Base-by-base conservation (phyloP, 2,329 filamentous ascomycete species). In the Penicillium sp. region DNA sequence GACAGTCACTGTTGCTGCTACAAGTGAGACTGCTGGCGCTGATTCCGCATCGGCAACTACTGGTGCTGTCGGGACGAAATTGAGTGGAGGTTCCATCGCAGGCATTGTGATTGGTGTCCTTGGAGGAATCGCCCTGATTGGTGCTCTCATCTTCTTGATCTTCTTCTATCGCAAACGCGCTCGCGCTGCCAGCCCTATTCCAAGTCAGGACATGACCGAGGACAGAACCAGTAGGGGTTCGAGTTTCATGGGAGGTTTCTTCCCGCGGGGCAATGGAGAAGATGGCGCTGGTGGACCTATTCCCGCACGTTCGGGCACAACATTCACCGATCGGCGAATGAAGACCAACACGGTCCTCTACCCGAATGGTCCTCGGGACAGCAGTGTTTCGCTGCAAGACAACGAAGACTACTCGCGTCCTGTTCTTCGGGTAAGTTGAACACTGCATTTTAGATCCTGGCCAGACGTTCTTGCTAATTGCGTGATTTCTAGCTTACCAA, bases 341-440 rank as follows among this genome's bases (percentile, higher is more conserved):
- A 74, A 73, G 51, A 68, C 69, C 40, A 68, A 68, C 52, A 64
- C 67, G 7, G 56, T 64, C 22, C 64, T 74, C 46, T 72, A 71
- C 54, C 63, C 65, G 13, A 64, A 71, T 44, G 70, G 69, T 47
- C 59, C 64, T 43, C 70, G 70, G 31, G 61, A 68, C 39, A 74
- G 72, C 57, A 71, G 68, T 51, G 62, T 73, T 17, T 75, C 72
- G 17, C 66, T 75, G 19, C 71, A 73, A 52, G 72, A 75, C 53
- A 69, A 74, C 49, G 69, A 73, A 57, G 72, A 75, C 54, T 75
- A 75, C 59, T 73, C 72, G 31, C 65, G 72, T 24, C 72, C 70
- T 39, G 70, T 72, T 31, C 58, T 72, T 56, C 68, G 70, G 35
- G 70, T 72, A 53, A 61, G 70, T 65, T 7, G 13, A 22, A n/a